A percentile compares a stretch with the other conserved stretches of the same genome.
Evolutionary conservation across 805 yeast genomes (phyloP).

Genomic region (Yarrowia sp.): DNA sequence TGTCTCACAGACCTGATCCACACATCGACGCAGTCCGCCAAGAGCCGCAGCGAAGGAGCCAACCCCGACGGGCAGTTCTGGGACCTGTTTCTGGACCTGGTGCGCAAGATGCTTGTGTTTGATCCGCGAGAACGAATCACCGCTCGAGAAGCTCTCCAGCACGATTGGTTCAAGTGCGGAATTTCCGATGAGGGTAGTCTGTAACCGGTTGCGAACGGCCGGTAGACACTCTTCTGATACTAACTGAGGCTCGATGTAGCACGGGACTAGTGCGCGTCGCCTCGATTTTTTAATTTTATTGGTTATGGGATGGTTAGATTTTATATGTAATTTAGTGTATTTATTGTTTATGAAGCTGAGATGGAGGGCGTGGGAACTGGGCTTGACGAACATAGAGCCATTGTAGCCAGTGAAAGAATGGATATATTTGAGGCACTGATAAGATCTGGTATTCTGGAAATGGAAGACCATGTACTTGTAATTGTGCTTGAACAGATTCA

Average conservation of each 20-base stretch:
- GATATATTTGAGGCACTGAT: no score
- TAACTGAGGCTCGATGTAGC: constrained; percentile 1
- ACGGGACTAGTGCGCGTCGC: not conserved
- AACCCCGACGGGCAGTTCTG: constrained; percentile 63
- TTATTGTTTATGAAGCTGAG: constrained; percentile 2
- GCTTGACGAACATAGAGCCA: no score
- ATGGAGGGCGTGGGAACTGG: no score
- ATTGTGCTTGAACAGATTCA: no score
- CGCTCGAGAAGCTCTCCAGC: constrained; percentile 77
- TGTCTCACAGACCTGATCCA: constrained; percentile 40
- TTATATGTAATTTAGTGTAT: constrained; percentile 30
- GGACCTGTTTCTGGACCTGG: constrained; percentile 78
- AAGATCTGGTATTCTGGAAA: no score
- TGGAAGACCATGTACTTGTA: no score
- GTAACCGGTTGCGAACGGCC: no score
- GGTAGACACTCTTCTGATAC: constrained; percentile 8
- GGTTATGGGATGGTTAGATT: constrained; percentile 26
- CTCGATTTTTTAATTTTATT: constrained; percentile 26
- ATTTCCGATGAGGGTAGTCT: constrained; percentile 41
- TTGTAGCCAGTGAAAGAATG: no score
- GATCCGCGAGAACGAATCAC: constrained; percentile 77
- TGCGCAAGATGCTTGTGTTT: constrained; percentile 68
- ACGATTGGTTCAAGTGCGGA: constrained; percentile 70
- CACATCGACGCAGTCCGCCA: constrained; percentile 40
- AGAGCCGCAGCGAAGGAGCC: constrained; percentile 48